Evolutionary conservation across 2,329 filamentous ascomycete species (phyloP), one percentile per base, ranked within the genome.

Genomic region (Septoria petroselini): DNA sequence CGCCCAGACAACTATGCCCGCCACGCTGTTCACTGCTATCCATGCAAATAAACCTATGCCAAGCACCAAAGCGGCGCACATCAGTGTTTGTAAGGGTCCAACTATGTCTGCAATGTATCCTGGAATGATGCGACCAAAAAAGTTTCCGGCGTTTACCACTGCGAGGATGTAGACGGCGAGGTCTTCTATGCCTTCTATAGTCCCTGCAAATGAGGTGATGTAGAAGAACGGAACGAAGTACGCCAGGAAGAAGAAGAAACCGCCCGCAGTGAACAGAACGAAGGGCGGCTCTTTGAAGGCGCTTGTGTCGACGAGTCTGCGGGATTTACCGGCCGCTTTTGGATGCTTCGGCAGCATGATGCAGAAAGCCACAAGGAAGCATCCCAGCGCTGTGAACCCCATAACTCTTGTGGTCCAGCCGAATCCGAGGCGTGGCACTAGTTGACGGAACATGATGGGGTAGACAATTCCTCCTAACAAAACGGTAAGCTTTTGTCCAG

Each of bases 81-180:
- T 15, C 31, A 34, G 31, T 34, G 31, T 14, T 34, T 14, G 31
- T 15, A 74, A 65, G 0, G 72, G 68, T 1, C 74, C 74, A 1
- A 71, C 53, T 14, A 68, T 66, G 54, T 76, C 74, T 4, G 72
- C 69, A 14, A 72, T 48, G 41, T 68, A 61, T 31, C 73, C 73
- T 0, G 73, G 72, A 2, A 76, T 58, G 53, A 74, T 71, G 5
- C 74, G 71, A 9, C 37, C 37, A 19, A 40, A 40, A 11, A 27
- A 12, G n/a, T 12, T 21, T 14, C 14, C 21, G 7, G 11, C 37
- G 17, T 40, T 40, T 12, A 40, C 21, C 12, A 53, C 45, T 6
- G 84, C 75, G 1, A 88, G 68, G 5, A 86, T 71, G 59, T 86
- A 87, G 55, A 81, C 84, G 0, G 81, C 81, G 1, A 86, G 65